Conservation (phyloP, 768 basidiomycete genomes). For the Fomitopsis serialis region DNA sequence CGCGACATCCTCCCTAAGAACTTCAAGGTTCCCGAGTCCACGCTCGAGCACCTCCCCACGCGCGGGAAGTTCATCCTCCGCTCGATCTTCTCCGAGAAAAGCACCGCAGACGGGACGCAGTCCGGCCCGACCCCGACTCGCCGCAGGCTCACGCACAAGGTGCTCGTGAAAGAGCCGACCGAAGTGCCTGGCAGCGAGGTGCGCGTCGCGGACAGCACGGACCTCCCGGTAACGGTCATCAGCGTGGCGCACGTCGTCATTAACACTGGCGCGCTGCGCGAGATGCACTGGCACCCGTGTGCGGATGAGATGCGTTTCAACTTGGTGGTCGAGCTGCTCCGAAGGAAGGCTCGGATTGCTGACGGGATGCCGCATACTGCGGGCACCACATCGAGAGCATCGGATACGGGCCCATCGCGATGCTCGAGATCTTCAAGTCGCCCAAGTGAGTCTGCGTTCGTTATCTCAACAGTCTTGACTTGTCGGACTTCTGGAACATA, state of each 20-base stretch:
- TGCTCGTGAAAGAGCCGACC: slow-evolving; percentile 42
- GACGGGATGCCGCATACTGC: not conserved
- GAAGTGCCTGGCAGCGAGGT: slow-evolving; percentile 41
- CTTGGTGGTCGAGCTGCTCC: not conserved
- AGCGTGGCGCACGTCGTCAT: slow-evolving; percentile 52
- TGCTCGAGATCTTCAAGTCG: slow-evolving; percentile 36
- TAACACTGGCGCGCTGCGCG: slow-evolving; percentile 46
- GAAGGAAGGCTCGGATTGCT: not conserved
- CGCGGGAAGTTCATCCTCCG: slow-evolving; percentile 14
- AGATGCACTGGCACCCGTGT: slow-evolving; percentile 8
- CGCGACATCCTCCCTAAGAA: slow-evolving; percentile 51
- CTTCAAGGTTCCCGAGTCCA: slow-evolving; percentile 35
- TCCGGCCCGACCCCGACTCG: slow-evolving; percentile 29
- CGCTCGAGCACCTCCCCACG: slow-evolving; percentile 38
- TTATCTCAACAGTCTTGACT: not conserved
- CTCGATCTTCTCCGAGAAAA: not conserved
- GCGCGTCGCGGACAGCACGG: slow-evolving; percentile 45
- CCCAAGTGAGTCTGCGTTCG: slow-evolving; percentile 11
- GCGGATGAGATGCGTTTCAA: slow-evolving; percentile 1
- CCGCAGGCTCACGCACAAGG: slow-evolving; percentile 33
- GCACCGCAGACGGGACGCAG: slow-evolving; percentile 13
- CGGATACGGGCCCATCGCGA: slow-evolving; percentile 32
- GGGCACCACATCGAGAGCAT: slow-evolving; percentile 38
- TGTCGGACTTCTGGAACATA: not conserved
- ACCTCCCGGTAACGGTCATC: slow-evolving; percentile 42